A percentile compares a stretch with the other conserved stretches of the same genome.
These are phyloP conservation scores for Mallotus japonicus DNA, from an alignment of 441 rosid genomes.

Conservation along the genomic window DNA sequence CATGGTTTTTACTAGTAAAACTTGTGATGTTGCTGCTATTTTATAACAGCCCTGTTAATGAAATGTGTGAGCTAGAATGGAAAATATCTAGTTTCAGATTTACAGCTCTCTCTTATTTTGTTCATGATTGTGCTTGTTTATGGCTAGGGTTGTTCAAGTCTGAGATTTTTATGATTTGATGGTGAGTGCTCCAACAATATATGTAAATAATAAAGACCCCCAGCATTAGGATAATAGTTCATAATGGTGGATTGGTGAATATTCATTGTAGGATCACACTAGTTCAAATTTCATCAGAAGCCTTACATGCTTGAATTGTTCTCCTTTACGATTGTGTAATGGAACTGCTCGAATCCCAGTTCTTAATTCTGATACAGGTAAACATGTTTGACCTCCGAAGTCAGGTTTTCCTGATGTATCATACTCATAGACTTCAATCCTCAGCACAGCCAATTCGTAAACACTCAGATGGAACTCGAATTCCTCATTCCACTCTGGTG, in stretches of 20 bases:
- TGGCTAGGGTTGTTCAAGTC: too few relatives aligned
- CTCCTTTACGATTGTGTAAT: constrained; percentile 45
- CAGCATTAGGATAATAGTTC: neutral
- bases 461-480: constrained; percentile 52
- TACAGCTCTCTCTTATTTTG: too few relatives aligned
- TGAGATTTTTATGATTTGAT: too few relatives aligned
- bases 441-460: constrained; percentile 66
- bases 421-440: constrained; percentile 53
- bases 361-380: constrained; percentile 65
- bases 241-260: too few relatives aligned
- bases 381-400: constrained; percentile 78
- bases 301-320: constrained; percentile 39
- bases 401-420: constrained; percentile 48
- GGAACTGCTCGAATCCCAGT: constrained; percentile 67
- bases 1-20: too few relatives aligned
- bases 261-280: constrained; percentile 4
- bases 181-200: too few relatives aligned
- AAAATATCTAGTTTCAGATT: too few relatives aligned
- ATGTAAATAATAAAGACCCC: neutral
- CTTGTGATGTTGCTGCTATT: too few relatives aligned
- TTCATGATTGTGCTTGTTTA: too few relatives aligned
- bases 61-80: too few relatives aligned
- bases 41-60: too few relatives aligned
- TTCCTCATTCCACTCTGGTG: constrained; percentile 67
- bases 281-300: constrained; percentile 61